Percentiles rank a stretch among this genome's conserved stretches.
Evolutionary conservation across 805 yeast species (phyloP).

Genomic region (Pichia ethanolica): DNA sequence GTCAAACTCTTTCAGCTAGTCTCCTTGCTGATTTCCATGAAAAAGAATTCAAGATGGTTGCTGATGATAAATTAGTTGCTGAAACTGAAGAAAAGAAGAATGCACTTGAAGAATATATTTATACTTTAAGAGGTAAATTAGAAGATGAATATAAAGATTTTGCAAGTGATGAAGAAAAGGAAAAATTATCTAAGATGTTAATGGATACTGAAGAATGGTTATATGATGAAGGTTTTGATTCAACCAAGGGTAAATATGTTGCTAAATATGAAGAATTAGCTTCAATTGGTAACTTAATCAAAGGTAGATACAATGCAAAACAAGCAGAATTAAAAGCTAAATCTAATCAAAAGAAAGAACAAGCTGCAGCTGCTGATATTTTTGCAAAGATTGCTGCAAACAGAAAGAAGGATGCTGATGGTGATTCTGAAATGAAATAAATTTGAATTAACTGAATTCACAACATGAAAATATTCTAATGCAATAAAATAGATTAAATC

Average conservation of each 20-base stretch:
- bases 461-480: no score
- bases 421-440: constrained; percentile 30
- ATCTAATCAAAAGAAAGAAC: constrained; percentile 73
- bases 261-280: constrained; percentile 98
- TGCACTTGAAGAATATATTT: constrained; percentile 96
- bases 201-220: constrained; percentile 95
- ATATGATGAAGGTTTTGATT: constrained; percentile 94
- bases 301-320: constrained; percentile 89
- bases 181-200: constrained; percentile 63
- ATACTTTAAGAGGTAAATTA: constrained; percentile 93
- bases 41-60: constrained; percentile 74
- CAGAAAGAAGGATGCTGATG: constrained; percentile 38
- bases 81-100: constrained; percentile 99
- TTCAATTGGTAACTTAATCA: constrained; percentile 86
- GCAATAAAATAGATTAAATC: no score
- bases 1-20: constrained; percentile 53
- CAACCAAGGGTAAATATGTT: constrained; percentile 92
- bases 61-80: constrained; percentile 92
- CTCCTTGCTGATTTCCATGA: constrained; percentile 60
- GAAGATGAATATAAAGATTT: constrained; percentile 85
- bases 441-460: background rate
- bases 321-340: constrained; percentile 95
- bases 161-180: constrained; percentile 88
- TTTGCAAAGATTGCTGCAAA: constrained; percentile 78
- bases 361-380: constrained; percentile 16